Evolutionary conservation across 805 yeast species (phyloP), one percentile per base, ranked within the genome.

Genomic region (Candida wancherniae): DNA sequence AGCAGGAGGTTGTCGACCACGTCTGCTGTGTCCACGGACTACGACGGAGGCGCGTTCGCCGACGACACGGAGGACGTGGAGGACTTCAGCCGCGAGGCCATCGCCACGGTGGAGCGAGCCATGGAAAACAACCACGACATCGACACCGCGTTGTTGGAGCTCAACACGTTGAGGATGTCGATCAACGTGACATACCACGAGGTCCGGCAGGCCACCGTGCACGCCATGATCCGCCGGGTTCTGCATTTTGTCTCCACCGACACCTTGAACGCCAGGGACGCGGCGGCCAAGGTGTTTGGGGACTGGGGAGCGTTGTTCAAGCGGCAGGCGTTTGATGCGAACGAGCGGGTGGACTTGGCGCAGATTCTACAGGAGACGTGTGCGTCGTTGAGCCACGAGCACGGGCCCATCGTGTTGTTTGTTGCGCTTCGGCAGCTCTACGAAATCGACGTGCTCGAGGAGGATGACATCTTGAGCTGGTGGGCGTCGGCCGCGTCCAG

Each of bases 141-240:
- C 38, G 97, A 90, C 53, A 88, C 95, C 9, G 97, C 98, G 0
- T 62, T 86, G 42, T 64, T 92, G 37, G 98, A 92, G 61, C 72
- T 92, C 48, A 90, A 90, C 55, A 92, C 98, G 0, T 69, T 92
- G 51, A 74, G 97, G 61, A 90, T 92, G 98, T 85, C 96, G 49
- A 83, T 88, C 92, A 86, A 92, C 55, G 98, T 87, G 11, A 74
- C 92, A 0, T 90, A 92, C 57, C 94, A 85, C 49, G 95, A 88
- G 51, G 97, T 92, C 9, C 75, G 97, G 53, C 58, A 65, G 18
- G 94, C 95, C 4, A 85, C 95, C 0, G 65, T 77, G 20, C 67
- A 69, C 22, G 92, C 97, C 0, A 64, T 92, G 49, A 48, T 86
- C 25, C 64, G 67, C 24, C 72, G 92, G 48, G 75, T 84, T 9